Conservation (phyloP, 768 basidiomycete genomes). For the Mrakia hoshinonis region DNA sequence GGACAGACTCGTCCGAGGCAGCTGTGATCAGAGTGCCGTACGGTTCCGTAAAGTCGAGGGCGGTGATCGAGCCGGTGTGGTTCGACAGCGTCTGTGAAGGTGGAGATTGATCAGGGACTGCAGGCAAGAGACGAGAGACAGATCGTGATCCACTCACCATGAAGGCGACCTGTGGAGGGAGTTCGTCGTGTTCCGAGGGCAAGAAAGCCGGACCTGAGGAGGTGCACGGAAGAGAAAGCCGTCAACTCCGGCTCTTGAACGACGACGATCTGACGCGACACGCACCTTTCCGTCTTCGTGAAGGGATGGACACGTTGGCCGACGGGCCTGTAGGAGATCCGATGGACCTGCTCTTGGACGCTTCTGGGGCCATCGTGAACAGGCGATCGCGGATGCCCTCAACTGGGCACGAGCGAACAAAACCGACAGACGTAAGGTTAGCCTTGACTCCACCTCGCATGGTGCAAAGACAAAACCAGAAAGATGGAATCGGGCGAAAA, state of each 20-base stretch:
- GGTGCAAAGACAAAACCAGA: not conserved
- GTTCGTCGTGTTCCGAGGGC: conserved; percentile 91
- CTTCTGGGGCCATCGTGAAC: conserved; percentile 8
- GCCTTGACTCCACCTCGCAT: not conserved
- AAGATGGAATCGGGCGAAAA: conserved; percentile 28
- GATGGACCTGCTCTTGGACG: not conserved
- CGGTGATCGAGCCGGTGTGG: conserved; percentile 71
- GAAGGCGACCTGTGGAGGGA: conserved; percentile 89
- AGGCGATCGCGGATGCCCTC: conserved; percentile 68
- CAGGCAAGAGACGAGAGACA: not conserved
- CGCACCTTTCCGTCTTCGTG: conserved; percentile 23
- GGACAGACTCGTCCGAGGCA: conserved; percentile 75
- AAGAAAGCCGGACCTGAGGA: conserved; percentile 77
- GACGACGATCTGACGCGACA: not conserved
- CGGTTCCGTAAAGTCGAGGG: conserved; percentile 91
- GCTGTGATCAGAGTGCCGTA: conserved; percentile 88
- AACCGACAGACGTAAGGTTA: not conserved
- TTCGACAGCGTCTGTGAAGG: conserved; percentile 62
- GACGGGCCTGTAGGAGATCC: not conserved
- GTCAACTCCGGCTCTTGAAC: not conserved
- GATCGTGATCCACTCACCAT: conserved; percentile 57
- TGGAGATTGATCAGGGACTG: conserved; percentile 7
- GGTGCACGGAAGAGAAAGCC: not conserved
- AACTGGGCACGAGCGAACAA: conserved; percentile 48
- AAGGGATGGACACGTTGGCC: not conserved